Conservation (phyloP, 371 early-diverging fungal species). For the Paramicrosporidium saccamoebae region DNA sequence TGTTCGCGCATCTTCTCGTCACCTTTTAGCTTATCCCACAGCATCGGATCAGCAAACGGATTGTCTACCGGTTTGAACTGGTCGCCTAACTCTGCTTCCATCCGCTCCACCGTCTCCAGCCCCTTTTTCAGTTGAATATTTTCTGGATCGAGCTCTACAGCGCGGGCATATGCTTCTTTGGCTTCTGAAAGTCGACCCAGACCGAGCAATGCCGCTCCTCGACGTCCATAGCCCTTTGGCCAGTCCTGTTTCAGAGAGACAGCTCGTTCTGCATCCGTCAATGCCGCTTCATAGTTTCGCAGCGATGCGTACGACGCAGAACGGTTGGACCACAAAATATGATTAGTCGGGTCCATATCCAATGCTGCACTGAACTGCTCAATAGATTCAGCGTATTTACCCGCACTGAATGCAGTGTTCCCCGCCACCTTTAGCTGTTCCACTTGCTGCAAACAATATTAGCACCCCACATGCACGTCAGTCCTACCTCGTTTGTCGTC, state of each 20-base stretch:
- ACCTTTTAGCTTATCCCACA: too few relatives aligned
- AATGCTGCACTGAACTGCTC: constrained; percentile 36
- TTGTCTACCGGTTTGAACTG: constrained; percentile 1
- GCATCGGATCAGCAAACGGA: constrained; percentile 4
- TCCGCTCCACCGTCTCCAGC: constrained; percentile 20
- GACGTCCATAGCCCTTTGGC: constrained; percentile 59
- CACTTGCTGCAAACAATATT: constrained; percentile 7
- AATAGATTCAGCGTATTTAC: constrained; percentile 38
- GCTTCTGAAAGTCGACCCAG: constrained; percentile 22
- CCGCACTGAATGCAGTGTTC: constrained; percentile 44
- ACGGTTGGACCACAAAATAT: constrained; percentile 60
- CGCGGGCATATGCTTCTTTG: constrained; percentile 23
- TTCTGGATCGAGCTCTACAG: constrained; percentile 31
- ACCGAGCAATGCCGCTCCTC: constrained; percentile 47
- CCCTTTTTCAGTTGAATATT: constrained; percentile 29
- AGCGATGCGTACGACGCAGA: constrained; percentile 40
- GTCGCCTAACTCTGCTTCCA: constrained; percentile 1
- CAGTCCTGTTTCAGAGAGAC: constrained; percentile 35
- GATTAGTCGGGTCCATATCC: constrained; percentile 33
- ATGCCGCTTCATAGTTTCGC: constrained; percentile 27
- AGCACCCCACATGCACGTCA: too few relatives aligned
- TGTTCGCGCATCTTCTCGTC: too few relatives aligned
- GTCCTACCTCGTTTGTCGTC: too few relatives aligned
- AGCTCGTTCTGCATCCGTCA: constrained; percentile 45
- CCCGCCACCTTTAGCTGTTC: constrained; percentile 41